Percentiles rank a stretch among this genome's conserved stretches.
Evolutionary conservation across 2,329 filamentous ascomycete genomes (phyloP).

Genomic region (Aspergillus unguis): DNA sequence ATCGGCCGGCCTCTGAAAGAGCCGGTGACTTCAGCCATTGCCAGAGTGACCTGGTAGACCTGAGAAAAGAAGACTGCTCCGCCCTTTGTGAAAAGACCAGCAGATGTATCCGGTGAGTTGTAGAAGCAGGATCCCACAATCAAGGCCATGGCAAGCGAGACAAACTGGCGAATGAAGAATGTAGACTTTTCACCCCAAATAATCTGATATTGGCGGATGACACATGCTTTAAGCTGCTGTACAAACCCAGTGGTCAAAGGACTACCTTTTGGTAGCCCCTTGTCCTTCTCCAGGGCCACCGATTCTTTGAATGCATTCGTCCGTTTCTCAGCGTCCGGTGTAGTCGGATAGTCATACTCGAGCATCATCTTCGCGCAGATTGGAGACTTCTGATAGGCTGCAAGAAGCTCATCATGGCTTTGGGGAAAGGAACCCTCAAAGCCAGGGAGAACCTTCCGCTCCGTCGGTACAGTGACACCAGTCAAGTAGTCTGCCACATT

Average conservation of each 20-base stretch:
- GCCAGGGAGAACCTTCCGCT: conserved; percentile 42
- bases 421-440: conserved; percentile 43
- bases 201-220: conserved; percentile 62
- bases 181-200: conserved; percentile 62
- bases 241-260: conserved; percentile 54
- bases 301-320: conserved; percentile 53
- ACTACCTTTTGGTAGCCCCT: conserved; percentile 50
- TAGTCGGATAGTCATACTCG: conserved; percentile 56
- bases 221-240: conserved; percentile 54
- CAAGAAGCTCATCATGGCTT: conserved; percentile 42
- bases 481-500: conserved; percentile 61
- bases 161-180: conserved; percentile 59
- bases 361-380: conserved; percentile 51
- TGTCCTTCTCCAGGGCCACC: conserved; percentile 53
- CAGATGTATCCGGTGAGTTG: conserved; percentile 54
- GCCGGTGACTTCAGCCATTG: conserved; percentile 63
- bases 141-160: conserved; percentile 57
- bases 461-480: conserved; percentile 57
- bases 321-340: conserved; percentile 45
- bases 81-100: conserved; percentile 59
- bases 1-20: conserved; percentile 59
- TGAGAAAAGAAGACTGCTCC: conserved; percentile 63
- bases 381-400: conserved; percentile 50
- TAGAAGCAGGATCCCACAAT: conserved; percentile 67
- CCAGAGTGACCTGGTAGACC: conserved; percentile 57